These are phyloP conservation scores for Reticulascus tulasneorum DNA, from an alignment of 2,329 filamentous ascomycete genomes.

Conservation along the genomic window DNA sequence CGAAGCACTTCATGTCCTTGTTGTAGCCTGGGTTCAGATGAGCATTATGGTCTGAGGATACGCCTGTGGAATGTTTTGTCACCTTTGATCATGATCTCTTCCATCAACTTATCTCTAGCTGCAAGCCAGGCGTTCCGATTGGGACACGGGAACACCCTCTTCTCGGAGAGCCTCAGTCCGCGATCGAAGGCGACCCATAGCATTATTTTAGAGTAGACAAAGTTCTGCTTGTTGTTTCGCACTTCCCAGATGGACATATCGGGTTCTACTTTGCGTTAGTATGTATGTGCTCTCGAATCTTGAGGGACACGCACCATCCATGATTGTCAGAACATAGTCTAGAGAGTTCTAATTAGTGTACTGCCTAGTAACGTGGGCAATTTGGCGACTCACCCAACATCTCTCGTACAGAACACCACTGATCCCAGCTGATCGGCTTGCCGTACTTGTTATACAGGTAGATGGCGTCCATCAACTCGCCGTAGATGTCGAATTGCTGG, in stretches of 20 bases:
- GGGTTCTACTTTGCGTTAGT: conserved; percentile 39
- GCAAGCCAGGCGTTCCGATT: conserved; percentile 63
- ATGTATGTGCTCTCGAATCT: neutral
- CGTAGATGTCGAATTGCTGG: conserved; percentile 75
- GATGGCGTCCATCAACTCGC: conserved; percentile 72
- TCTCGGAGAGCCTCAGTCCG: conserved; percentile 68
- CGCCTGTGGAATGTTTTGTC: neutral
- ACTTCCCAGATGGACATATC: conserved; percentile 88
- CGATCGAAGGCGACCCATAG: conserved; percentile 79
- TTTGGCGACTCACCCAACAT: conserved; percentile 49
- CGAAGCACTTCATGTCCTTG: conserved; percentile 62
- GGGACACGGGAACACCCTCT: conserved; percentile 71
- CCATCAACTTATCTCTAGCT: conserved; percentile 64
- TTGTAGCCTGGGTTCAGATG: conserved; percentile 59
- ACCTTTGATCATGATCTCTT: conserved; percentile 73
- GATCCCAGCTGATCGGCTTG: conserved; percentile 72
- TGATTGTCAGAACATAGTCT: conserved; percentile 68
- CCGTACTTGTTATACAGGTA: conserved; percentile 79
- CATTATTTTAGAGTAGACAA: conserved; percentile 79
- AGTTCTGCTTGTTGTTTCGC: conserved; percentile 70
- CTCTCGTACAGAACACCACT: conserved; percentile 67
- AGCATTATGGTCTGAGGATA: too few species aligned
- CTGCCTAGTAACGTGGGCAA: too few species aligned
- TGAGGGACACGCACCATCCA: conserved; percentile 37
- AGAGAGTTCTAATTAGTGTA: neutral